Evolutionary conservation across 2,329 filamentous ascomycete species (phyloP).

Genomic region (Penicillium sclerotiorum): DNA sequence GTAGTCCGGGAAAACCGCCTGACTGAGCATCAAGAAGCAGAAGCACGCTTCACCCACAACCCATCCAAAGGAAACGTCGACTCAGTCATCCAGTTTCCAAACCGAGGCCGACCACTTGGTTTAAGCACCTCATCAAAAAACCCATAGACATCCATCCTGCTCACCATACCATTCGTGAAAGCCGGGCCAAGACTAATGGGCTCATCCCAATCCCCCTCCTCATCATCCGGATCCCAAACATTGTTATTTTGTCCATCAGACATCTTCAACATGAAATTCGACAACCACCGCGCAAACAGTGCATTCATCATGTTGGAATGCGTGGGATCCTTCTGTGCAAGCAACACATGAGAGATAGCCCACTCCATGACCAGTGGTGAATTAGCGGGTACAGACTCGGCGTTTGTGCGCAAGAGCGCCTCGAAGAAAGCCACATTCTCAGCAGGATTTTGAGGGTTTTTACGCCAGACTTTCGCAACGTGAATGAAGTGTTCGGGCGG

Average conservation of each 20-base stretch:
- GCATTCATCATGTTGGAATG: constrained; percentile 14
- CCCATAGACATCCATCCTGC: constrained; percentile 21
- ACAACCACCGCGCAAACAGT: constrained; percentile 38
- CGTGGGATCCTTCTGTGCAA: neutral
- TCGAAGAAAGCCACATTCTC: constrained; percentile 34
- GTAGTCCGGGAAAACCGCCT: too few species aligned
- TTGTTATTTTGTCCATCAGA: too few species aligned
- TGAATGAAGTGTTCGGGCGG: constrained; percentile 39
- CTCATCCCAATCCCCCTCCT: constrained; percentile 17
- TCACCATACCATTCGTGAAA: too few species aligned
- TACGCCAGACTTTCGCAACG: constrained; percentile 28
- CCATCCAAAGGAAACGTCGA: constrained; percentile 14
- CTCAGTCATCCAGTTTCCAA: constrained; percentile 31
- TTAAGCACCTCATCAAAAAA: constrained; percentile 32
- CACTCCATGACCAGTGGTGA: constrained; percentile 41
- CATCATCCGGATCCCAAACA: constrained; percentile 28
- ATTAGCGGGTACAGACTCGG: constrained; percentile 41
- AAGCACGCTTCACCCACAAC: constrained; percentile 16
- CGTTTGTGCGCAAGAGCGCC: constrained; percentile 39
- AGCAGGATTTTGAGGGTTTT: constrained; percentile 19
- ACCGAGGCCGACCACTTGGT: constrained; percentile 14
- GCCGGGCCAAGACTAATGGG: constrained; percentile 16
- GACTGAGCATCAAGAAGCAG: neutral
- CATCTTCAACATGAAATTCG: constrained; percentile 38
- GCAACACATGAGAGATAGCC: constrained; percentile 31